Evolutionary conservation across 2,329 filamentous ascomycete genomes (phyloP), one percentile per base, ranked within the genome.

Genomic region (Stagonosporopsis rhizophila): DNA sequence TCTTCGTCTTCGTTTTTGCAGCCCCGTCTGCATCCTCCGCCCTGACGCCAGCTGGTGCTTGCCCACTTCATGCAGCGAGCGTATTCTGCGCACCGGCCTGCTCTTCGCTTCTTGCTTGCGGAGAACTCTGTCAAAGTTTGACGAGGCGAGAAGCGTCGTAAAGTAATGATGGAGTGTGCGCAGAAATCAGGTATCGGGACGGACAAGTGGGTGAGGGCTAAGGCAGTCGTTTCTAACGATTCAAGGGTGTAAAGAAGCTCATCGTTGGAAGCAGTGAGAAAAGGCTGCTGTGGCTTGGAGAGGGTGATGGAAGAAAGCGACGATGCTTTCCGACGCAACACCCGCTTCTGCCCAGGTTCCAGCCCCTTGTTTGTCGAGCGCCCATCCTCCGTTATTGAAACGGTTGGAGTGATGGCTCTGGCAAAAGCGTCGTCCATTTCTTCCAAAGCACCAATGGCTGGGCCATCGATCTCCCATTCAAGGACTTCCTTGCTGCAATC

Each of bases 41-140:
- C 67, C 40, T 68, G 65, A 19, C 69, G 60, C 71, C 71, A 74
- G 9, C 46, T 61, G 27, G 61, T 62, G 3, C 67, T 69, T 3
- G 66, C 70, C 72, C 72, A 75, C 47, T 73, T 73, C 66, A 67
- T 72, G 34, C 72, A 75, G 11, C 70, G 62, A 17, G 71, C 70
- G 48, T 72, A 73, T 38, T 74, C 70, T 6, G 67, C 68, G 46
- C 72, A 75, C 8, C 59, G 52, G 0, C 46, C 62, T 2, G 45
- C 41, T 20, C 67, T 58, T 37, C 46, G 56, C 38, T 69, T 68
- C 51, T 72, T 73, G 3, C 46, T 41, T 1, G 61, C 30, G 2
- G 61, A 55, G 27, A 69, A 70, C 2, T 68, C 66, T 8, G 60
- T 55, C 3, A 75, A 64, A 0, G 56, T 59, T 5, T 64, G 64